A percentile compares a stretch with the other conserved stretches of the same genome.
Conservation (phyloP, 2,329 filamentous ascomycete genomes). For the Cercospora sojina region DNA sequence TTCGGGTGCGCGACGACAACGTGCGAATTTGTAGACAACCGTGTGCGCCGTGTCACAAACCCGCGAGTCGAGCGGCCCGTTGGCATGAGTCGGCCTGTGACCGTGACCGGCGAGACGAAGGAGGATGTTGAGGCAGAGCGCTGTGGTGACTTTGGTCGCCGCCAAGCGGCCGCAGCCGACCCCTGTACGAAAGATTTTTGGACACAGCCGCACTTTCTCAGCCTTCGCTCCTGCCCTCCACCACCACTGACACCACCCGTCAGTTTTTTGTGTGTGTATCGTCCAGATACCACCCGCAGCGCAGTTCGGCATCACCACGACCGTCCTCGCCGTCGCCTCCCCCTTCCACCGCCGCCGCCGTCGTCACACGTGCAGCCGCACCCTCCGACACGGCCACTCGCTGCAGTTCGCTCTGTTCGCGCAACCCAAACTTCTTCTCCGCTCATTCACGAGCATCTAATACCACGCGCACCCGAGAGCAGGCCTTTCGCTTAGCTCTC, state of each 20-base stretch:
- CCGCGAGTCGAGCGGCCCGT: not conserved
- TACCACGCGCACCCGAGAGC: constrained; percentile 4
- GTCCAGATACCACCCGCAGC: constrained; percentile 13
- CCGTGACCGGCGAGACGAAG: not conserved
- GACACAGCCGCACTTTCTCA: not conserved
- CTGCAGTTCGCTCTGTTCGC: constrained; percentile 9
- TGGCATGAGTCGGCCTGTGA: not conserved
- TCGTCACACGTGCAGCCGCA: constrained; percentile 1
- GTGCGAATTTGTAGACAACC: not conserved
- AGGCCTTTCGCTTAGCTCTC: constrained; percentile 7
- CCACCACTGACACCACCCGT: constrained; percentile 2
- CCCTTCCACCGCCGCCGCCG: constrained; percentile 1
- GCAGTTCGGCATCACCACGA: constrained; percentile 6
- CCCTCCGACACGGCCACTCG: constrained; percentile 1
- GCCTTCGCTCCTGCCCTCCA: not conserved
- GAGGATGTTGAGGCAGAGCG: not conserved
- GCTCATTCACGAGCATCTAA: constrained; percentile 17
- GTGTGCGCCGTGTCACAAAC: not conserved
- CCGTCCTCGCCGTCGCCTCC: not conserved
- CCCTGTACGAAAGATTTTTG: constrained; percentile 6
- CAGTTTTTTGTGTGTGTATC: constrained; percentile 9
- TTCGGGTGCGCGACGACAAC: not conserved
- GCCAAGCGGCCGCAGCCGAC: not conserved
- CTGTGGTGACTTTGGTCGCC: not conserved
- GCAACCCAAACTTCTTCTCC: constrained; percentile 8